These are phyloP conservation scores for Colletotrichum costaricense DNA, from an alignment of 2,329 filamentous ascomycete genomes.

Conservation along the genomic window DNA sequence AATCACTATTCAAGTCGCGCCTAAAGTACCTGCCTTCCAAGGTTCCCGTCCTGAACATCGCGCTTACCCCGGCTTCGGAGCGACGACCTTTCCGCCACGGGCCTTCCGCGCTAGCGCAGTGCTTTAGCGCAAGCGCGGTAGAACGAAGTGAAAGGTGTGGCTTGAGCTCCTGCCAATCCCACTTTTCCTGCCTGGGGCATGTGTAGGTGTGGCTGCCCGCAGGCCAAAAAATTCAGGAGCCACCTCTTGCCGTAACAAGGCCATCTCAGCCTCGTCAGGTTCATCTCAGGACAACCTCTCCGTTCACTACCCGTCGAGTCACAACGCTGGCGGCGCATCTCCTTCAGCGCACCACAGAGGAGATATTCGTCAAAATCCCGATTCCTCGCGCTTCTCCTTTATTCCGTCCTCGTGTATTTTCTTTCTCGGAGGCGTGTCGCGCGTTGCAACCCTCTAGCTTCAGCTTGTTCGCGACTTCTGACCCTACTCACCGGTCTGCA, in stretches of 20 bases:
- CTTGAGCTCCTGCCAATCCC: not conserved
- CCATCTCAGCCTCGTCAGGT: conserved; percentile 35
- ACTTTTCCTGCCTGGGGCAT: conserved; percentile 1
- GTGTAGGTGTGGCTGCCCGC: conserved; percentile 10
- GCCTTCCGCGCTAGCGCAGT: not conserved
- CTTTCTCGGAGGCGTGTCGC: not conserved
- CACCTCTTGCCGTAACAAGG: conserved; percentile 29
- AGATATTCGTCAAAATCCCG: not conserved
- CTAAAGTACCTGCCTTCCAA: not conserved
- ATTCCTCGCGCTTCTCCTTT: not conserved
- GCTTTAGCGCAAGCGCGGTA: conserved; percentile 20
- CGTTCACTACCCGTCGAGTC: conserved; percentile 31
- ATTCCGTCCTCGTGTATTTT: conserved; percentile 10
- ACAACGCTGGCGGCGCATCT: conserved; percentile 31
- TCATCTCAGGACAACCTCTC: conserved; percentile 29
- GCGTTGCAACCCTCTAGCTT: not conserved
- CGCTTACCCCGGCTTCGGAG: conserved; percentile 18
- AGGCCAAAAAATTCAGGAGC: conserved; percentile 28
- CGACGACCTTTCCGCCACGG: not conserved
- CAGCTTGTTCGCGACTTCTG: not conserved
- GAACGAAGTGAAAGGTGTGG: conserved; percentile 6
- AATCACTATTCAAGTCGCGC: not conserved
- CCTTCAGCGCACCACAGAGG: conserved; percentile 26
- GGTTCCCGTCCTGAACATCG: conserved; percentile 7
- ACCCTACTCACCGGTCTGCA: not conserved